Evolutionary conservation across 108 stramenopile genomes (phyloP), one percentile per base, ranked within the genome.

Genomic region (Nitzschia sp.): DNA sequence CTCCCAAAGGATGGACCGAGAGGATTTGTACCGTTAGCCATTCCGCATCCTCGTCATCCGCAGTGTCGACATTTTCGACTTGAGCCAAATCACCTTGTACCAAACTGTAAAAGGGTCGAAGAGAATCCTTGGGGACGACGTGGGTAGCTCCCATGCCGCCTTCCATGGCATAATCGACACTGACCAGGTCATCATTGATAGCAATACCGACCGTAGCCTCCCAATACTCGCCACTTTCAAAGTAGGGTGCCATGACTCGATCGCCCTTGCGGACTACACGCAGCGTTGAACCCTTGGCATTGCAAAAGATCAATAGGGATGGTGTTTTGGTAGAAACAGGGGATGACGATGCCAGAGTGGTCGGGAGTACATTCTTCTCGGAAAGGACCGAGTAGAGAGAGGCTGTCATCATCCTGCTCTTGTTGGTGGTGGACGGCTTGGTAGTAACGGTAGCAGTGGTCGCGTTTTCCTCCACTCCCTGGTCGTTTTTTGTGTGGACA

Each of bases 71-170:
- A 45, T 61, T 22, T 2, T 50, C 13, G 16, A 34, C n/a, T 44
- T 41, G 1, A 1, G 32, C 22, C 9, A 54, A 22, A 34, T 66
- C 53, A 26, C 66, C 66, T 41, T 66, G 66, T 1, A 66, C 66
- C 22, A 53, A 22, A 28, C 47, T 47, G 6, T 54, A 34, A 25
- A 34, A 66, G 23, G 66, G 53, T 55, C 25, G 33, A 11, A 66
- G 1, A 8, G 29, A 9, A 1, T 5, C 30, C 26, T 3, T 33
- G 0, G 66, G 21, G 25, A 66, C 35, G 1, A 30, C n/a, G 19
- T 34, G 29, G 9, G 38, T 9, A 16, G 48, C 21, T 30, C 44
- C 19, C 28, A 36, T 50, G 11, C 48, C 63, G 15, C 26, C 31
- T 3, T 28, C 16, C n/a, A 47, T 17, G 13, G 30, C 31, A 31